phyloP scores from a whole-genome alignment of 257 asterid genomes.

The Echites panduratus region DNA sequence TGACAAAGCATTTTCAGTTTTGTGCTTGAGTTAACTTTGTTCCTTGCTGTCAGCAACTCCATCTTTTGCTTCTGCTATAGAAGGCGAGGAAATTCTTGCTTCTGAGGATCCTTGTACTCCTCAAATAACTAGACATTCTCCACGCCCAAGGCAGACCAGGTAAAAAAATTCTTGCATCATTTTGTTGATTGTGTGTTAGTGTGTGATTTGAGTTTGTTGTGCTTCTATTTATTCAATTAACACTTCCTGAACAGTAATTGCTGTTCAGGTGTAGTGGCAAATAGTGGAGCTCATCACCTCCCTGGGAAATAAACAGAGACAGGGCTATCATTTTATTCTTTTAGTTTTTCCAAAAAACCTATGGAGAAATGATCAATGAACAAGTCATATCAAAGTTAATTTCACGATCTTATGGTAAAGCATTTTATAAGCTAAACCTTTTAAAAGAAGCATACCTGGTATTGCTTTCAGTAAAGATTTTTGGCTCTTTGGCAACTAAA shows the following conservation, averaged over 20 bases:
- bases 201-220: neutral
- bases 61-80: conserved; percentile 55
- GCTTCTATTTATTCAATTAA: neutral
- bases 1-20: neutral
- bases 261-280: neutral
- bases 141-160: conserved; percentile 71
- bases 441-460: neutral
- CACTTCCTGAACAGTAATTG: neutral
- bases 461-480: neutral
- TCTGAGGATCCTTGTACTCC: conserved; percentile 42
- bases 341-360: neutral
- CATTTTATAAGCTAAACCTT: neutral
- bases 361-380: neutral
- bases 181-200: neutral
- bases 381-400: neutral
- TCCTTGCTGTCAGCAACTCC: conserved; percentile 39
- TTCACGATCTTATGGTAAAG: neutral
- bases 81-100: conserved; percentile 50
- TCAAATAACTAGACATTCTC: conserved; percentile 35
- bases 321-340: neutral
- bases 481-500: neutral
- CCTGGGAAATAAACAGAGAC: neutral
- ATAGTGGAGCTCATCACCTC: neutral
- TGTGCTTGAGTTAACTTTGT: conserved; percentile 12
- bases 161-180: conserved; percentile 16